Base-by-base conservation (phyloP, 1,284 basidiomycete species). In the Pseudozyma tsukubaensis region DNA sequence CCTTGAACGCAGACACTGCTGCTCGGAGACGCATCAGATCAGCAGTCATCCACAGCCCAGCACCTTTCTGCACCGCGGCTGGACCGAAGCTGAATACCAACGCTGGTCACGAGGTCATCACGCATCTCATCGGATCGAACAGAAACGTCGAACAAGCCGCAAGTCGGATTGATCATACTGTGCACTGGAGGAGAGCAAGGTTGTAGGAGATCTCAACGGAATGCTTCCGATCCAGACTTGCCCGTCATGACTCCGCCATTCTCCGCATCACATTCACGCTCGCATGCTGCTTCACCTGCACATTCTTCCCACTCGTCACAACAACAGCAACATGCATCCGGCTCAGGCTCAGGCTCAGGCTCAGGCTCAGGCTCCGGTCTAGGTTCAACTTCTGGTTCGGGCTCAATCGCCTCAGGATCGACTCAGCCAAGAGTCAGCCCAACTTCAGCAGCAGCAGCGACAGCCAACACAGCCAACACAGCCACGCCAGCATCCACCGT, bases 161-260 rank as follows among this genome's bases (percentile, higher is more conserved):
- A 3, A 14, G 19, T 18, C 37, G 36, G 29, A 36, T 29, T 6
- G 24, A 29, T 29, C 24, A 29, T 18, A 13, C 9, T 43, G 14
- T n/a, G 13, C 16, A 14, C 42, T n/a, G 9, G 14, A 43, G 9
- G 14, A 16, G 19, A 24, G 44, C 1, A 11, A 24, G 18, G 9
- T 45, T 24, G 14, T 2, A 10, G 16, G 16, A 24, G 24, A 29
- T 3, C 6, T 29, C 6, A 6, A 45, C 60, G 60, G 60, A 42
- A 70, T 70, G 67, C 21, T 24, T 64, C 52, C 57, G 57, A 59
- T 24, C 45, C 34, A 42, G 35, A 50, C 14, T 43, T 64, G 53
- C 39, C 54, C 57, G 53, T 34, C 49, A 70, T 70, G 67, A 63
- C 49, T 56, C 52, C 50, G 37, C 50, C 60, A 21, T 50, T 47